Conservation (phyloP, 169 alveolate species). For the Plasmodium gonderi region DNA sequence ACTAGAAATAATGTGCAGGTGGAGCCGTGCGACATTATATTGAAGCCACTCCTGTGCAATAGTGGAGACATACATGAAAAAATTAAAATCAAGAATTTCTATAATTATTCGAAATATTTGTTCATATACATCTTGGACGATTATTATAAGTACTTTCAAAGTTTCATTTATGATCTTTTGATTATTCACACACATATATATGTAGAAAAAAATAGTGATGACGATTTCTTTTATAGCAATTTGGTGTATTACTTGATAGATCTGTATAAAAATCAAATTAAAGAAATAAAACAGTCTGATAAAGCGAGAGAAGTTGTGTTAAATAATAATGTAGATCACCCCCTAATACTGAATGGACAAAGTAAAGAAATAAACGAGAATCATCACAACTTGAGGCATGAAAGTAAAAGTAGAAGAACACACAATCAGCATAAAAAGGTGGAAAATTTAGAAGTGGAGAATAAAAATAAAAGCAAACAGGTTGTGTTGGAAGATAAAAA, state of each 20-base stretch:
- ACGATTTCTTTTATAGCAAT: slow-evolving; percentile 35
- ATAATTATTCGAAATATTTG: slow-evolving; percentile 37
- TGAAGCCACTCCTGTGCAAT: slow-evolving; percentile 29
- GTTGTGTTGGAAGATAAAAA: not conserved
- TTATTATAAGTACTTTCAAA: slow-evolving; percentile 55
- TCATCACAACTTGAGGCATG: not conserved
- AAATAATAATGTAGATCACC: not conserved
- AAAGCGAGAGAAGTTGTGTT: not conserved
- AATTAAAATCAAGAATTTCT: slow-evolving; percentile 18
- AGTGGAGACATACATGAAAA: slow-evolving; percentile 43
- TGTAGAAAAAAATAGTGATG: slow-evolving; percentile 44
- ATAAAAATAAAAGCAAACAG: not conserved
- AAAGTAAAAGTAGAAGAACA: not conserved
- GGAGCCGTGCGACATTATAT: slow-evolving; percentile 20
- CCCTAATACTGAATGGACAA: not conserved
- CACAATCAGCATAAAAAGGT: not conserved
- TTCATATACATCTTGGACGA: slow-evolving; percentile 33
- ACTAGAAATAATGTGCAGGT: slow-evolving; percentile 12
- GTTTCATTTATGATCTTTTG: slow-evolving; percentile 43
- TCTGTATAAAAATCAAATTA: slow-evolving; percentile 30
- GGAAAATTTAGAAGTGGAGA: not conserved
- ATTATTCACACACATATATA: slow-evolving; percentile 45
- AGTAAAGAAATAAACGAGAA: not conserved
- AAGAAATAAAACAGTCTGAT: not conserved
- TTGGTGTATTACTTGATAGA: slow-evolving; percentile 36